A percentile compares a stretch with the other conserved stretches of the same genome.
Evolutionary conservation across 768 basidiomycete species (phyloP).

Genomic region (Phaeolepiota aurea): DNA sequence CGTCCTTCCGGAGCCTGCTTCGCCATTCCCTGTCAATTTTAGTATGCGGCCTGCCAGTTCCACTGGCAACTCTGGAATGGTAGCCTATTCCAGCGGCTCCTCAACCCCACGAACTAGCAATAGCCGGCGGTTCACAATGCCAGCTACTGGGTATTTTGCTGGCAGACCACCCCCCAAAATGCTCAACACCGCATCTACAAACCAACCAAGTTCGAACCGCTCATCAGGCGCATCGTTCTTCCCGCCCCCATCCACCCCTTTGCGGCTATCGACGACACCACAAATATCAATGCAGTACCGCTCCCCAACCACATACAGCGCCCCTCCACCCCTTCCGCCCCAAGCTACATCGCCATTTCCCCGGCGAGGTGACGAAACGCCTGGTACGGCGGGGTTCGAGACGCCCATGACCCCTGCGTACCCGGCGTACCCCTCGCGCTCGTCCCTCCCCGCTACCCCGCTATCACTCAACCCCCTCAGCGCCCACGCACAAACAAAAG

Average conservation of each 20-base stretch:
- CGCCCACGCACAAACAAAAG: conserved; percentile 26
- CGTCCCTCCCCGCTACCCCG: conserved; percentile 41
- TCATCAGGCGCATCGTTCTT: too few relatives aligned
- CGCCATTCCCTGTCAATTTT: conserved; percentile 57
- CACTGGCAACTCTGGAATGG: conserved; percentile 10
- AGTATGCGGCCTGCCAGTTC: conserved; percentile 10
- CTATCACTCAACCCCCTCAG: conserved; percentile 48
- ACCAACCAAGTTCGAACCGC: too few relatives aligned
- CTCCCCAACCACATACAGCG: conserved; percentile 48
- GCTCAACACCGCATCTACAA: conserved; percentile 5
- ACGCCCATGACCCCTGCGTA: conserved; percentile 63
- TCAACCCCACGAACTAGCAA: neutral
- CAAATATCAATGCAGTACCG: conserved; percentile 10
- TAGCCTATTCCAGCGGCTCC: conserved; percentile 10
- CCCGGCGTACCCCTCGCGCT: conserved; percentile 51
- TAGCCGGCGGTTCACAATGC: neutral
- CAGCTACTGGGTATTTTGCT: neutral
- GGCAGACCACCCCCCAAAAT: conserved; percentile 4
- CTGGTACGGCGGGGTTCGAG: conserved; percentile 8
- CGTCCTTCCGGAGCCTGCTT: conserved; percentile 66
- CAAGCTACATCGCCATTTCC: conserved; percentile 2
- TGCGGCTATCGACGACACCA: too few relatives aligned
- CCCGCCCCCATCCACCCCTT: too few relatives aligned
- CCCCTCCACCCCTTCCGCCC: conserved; percentile 28
- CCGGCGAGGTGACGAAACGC: conserved; percentile 7